A percentile compares a stretch with the other conserved stretches of the same genome.
Conservation (phyloP, 805 yeast species). For the Allodekkera sacchari region DNA sequence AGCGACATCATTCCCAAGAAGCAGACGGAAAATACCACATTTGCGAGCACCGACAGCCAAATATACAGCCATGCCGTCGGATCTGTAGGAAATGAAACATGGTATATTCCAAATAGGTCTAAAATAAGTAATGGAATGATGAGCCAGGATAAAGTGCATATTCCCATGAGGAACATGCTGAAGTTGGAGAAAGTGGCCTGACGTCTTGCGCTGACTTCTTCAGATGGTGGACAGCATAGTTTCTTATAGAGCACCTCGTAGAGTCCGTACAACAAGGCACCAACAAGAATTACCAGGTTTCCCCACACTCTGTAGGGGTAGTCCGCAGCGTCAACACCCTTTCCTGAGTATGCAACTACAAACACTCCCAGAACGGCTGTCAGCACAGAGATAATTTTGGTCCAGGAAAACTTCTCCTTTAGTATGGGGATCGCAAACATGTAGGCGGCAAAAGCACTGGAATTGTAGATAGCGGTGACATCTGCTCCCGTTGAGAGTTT, state of each 20-base stretch:
- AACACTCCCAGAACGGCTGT: slow-evolving; percentile 71
- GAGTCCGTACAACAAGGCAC: slow-evolving; percentile 72
- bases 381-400: slow-evolving; percentile 59
- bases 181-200: slow-evolving; percentile 79
- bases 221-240: slow-evolving; percentile 63
- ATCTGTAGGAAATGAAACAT: slow-evolving; percentile 43
- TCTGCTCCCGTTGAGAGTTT: slow-evolving; percentile 73
- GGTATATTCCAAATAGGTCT: slow-evolving; percentile 48
- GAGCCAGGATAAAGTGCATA: slow-evolving; percentile 42
- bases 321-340: slow-evolving; percentile 11
- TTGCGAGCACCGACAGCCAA: slow-evolving; percentile 47
- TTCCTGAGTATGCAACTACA: slow-evolving; percentile 64
- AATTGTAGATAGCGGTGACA: slow-evolving; percentile 84
- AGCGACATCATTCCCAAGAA: slow-evolving; percentile 74
- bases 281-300: slow-evolving; percentile 58
- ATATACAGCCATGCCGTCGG: slow-evolving; percentile 36
- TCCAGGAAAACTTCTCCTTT: slow-evolving; percentile 53
- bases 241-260: slow-evolving; percentile 81
- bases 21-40: slow-evolving; percentile 60
- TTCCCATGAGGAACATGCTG: slow-evolving; percentile 60
- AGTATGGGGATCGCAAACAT: slow-evolving; percentile 73
- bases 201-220: slow-evolving; percentile 49
- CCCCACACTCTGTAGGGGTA: slow-evolving; percentile 63
- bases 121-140: slow-evolving; percentile 39
- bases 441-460: slow-evolving; percentile 84